A percentile compares a stretch with the other conserved stretches of the same genome.
Evolutionary conservation across 75 land plant species (phyloP).

Genomic region (Sequoiadendron giganteum): DNA sequence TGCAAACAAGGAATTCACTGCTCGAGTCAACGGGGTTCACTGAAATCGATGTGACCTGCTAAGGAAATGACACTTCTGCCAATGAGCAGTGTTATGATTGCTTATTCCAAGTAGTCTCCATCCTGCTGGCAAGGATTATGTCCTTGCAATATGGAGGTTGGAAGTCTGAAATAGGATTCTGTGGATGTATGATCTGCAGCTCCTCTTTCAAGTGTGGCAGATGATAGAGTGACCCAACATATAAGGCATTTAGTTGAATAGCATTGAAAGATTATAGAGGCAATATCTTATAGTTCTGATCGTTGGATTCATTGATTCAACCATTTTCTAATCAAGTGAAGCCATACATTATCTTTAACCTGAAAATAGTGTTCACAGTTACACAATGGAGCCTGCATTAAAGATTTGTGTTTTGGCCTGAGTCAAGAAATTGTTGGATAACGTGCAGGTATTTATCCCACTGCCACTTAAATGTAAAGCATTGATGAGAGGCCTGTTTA

Average conservation of each 20-base stretch:
- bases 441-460: not conserved
- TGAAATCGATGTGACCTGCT: not conserved
- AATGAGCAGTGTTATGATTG: not conserved
- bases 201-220: no score
- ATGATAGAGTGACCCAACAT: no score
- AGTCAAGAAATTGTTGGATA: not conserved
- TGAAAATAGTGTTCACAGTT: no score
- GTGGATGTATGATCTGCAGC: no score
- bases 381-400: no score
- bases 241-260: no score
- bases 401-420: no score
- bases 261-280: no score
- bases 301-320: no score
- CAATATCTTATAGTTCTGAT: no score
- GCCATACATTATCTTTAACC: no score
- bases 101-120: not conserved
- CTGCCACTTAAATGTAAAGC: not conserved
- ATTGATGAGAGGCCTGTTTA: not conserved
- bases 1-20: not conserved
- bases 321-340: no score
- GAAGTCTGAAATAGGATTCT: not conserved
- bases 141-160: not conserved
- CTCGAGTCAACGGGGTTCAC: not conserved
- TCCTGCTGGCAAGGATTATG: not conserved
- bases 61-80: not conserved